phyloP scores from a whole-genome alignment of 257 asterid species.

The Thymus mandschuricus region DNA sequence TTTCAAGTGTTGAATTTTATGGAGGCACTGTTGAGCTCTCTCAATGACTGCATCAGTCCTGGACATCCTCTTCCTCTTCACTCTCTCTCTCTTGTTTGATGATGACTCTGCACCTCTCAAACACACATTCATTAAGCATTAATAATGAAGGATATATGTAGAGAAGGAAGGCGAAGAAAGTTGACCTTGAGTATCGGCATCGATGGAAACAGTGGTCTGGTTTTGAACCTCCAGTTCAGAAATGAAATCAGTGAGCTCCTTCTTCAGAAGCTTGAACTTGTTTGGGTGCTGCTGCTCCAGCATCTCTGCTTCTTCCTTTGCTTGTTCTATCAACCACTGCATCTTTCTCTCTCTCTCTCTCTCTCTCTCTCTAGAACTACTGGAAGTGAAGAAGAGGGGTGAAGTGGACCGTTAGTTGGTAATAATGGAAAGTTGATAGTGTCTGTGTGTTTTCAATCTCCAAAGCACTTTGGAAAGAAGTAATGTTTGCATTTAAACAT shows the following conservation, averaged over 20 bases:
- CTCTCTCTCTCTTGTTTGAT: slow-evolving; percentile 46
- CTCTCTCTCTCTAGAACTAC: background rate
- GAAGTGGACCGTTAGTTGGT: background rate
- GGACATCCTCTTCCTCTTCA: slow-evolving; percentile 36
- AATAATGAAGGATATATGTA: background rate
- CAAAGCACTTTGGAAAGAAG: slow-evolving; percentile 11
- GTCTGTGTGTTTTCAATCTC: slow-evolving; percentile 11
- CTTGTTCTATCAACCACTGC: slow-evolving; percentile 47
- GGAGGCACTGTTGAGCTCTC: slow-evolving; percentile 62
- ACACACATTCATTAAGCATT: background rate
- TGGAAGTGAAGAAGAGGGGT: background rate
- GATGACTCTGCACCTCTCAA: slow-evolving; percentile 46
- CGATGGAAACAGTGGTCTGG: slow-evolving; percentile 11
- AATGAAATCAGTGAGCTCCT: slow-evolving; percentile 57
- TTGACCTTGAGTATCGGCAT: slow-evolving; percentile 51
- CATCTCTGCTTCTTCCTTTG: slow-evolving; percentile 61
- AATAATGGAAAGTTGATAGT: slow-evolving; percentile 14
- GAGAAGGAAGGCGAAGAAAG: background rate
- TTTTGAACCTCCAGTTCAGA: slow-evolving; percentile 41
- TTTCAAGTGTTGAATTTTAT: slow-evolving; percentile 56
- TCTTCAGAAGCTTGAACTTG: slow-evolving; percentile 49
- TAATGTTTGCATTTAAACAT: too few species aligned
- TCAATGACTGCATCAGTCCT: slow-evolving; percentile 56
- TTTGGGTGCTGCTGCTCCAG: slow-evolving; percentile 58
- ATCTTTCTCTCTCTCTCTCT: slow-evolving; percentile 25